Evolutionary conservation across 129 eudicot genomes (phyloP).

Genomic region (Flaveria trinervia): DNA sequence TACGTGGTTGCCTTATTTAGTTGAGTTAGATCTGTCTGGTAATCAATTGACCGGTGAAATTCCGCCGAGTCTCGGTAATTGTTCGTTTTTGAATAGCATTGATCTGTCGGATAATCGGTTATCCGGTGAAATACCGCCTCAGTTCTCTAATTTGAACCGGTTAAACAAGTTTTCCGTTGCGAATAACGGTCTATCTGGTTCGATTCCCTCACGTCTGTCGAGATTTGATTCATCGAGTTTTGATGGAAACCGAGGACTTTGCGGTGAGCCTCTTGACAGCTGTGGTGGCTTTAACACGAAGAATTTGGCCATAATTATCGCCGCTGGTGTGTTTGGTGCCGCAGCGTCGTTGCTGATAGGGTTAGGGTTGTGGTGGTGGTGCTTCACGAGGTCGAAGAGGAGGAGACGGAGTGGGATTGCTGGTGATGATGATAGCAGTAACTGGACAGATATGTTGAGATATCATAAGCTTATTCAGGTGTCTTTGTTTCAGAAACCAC

Average conservation of each 20-base stretch:
- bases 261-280: constrained; percentile 54
- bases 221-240: constrained; percentile 31
- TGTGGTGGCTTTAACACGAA: constrained; percentile 75
- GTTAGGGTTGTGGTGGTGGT: constrained; percentile 89
- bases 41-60: constrained; percentile 62
- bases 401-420: constrained; percentile 50
- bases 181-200: constrained; percentile 57
- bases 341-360: constrained; percentile 74
- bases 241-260: constrained; percentile 58
- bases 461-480: constrained; percentile 70
- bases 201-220: constrained; percentile 48
- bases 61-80: constrained; percentile 54
- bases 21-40: constrained; percentile 54
- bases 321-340: constrained; percentile 86
- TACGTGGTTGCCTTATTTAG: constrained; percentile 67
- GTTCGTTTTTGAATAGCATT: constrained; percentile 55
- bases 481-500: constrained; percentile 71
- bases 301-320: constrained; percentile 63
- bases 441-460: constrained; percentile 63
- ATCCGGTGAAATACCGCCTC: constrained; percentile 54
- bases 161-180: constrained; percentile 55
- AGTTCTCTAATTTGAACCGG: constrained; percentile 51
- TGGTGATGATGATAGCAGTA: constrained; percentile 47
- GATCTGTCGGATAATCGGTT: constrained; percentile 43
- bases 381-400: constrained; percentile 44